Conservation (phyloP, 2,329 filamentous ascomycete genomes). For the Rutstroemia sydowiana region DNA sequence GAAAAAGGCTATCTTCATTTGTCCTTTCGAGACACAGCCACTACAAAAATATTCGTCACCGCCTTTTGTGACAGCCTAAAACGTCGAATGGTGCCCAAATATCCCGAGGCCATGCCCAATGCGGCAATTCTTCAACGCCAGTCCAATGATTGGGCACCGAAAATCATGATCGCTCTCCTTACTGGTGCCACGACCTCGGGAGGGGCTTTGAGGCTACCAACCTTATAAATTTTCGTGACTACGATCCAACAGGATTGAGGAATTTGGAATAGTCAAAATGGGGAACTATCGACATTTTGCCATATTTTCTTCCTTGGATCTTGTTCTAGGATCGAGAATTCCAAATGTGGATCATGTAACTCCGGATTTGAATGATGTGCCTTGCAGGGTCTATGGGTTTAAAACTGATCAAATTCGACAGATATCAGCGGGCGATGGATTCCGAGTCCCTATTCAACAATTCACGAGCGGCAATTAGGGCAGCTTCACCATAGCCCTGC, state of each 20-base stretch:
- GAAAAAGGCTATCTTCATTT: background rate
- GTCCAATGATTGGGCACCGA: conserved; percentile 13
- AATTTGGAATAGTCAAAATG: background rate
- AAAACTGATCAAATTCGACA: conserved; percentile 7
- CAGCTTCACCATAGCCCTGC: conserved; percentile 64
- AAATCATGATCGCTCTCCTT: conserved; percentile 7
- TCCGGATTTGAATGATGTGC: conserved; percentile 16
- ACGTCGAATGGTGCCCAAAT: conserved; percentile 9
- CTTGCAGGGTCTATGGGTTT: conserved; percentile 10
- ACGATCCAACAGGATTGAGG: conserved; percentile 2
- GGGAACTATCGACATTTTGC: conserved; percentile 1
- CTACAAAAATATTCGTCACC: conserved; percentile 3
- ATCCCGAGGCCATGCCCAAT: conserved; percentile 12
- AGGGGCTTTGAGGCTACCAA: conserved; percentile 5
- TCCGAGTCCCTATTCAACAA: conserved; percentile 27
- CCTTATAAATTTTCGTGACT: conserved; percentile 5
- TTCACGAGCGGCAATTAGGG: conserved; percentile 64
- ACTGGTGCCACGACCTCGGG: conserved; percentile 18
- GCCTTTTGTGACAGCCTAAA: conserved; percentile 9
- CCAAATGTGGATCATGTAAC: conserved; percentile 12
- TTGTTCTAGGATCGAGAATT: background rate
- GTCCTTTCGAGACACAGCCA: conserved; percentile 4
- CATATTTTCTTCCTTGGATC: background rate
- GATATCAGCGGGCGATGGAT: conserved; percentile 25
- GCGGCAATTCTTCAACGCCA: conserved; percentile 12